Conservation (phyloP, 768 basidiomycete genomes). For the Pleurotus salmoneostramineus region DNA sequence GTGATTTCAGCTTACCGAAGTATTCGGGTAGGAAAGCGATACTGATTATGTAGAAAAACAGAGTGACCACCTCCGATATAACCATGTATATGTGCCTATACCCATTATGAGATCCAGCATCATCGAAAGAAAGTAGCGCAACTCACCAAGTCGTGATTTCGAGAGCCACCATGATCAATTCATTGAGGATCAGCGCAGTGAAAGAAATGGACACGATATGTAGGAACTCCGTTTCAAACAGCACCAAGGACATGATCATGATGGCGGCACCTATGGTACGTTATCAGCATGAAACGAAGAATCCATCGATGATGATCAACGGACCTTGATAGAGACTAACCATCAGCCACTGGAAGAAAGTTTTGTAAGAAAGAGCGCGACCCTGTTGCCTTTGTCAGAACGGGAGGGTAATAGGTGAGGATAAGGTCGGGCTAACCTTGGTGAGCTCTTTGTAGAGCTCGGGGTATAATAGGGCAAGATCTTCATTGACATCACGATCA, state of each 20-base stretch:
- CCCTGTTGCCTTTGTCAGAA: conserved; percentile 47
- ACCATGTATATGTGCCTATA: conserved; percentile 94
- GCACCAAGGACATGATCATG: conserved; percentile 95
- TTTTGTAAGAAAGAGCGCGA: conserved; percentile 92
- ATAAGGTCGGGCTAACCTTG: conserved; percentile 73
- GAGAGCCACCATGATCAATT: conserved; percentile 97
- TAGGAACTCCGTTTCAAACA: conserved; percentile 96
- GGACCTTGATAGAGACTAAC: conserved; percentile 96
- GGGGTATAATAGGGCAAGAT: conserved; percentile 91
- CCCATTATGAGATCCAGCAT: background rate
- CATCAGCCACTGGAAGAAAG: conserved; percentile 97
- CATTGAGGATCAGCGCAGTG: conserved; percentile 92
- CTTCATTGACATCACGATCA: conserved; percentile 94
- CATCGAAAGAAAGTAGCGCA: background rate
- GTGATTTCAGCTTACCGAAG: conserved; percentile 65
- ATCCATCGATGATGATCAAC: conserved; percentile 8
- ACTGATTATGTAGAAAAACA: conserved; percentile 84
- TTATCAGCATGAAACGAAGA: background rate
- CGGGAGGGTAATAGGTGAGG: no score
- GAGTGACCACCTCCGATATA: conserved; percentile 83
- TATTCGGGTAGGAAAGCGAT: conserved; percentile 95
- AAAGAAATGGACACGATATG: conserved; percentile 99
- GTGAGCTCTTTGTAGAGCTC: conserved; percentile 97
- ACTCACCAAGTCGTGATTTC: conserved; percentile 94
- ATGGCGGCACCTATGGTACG: conserved; percentile 77